Evolutionary conservation across 192 early-diverging fungal genomes (phyloP).

Genomic region (Pilobolus umbonatus): DNA sequence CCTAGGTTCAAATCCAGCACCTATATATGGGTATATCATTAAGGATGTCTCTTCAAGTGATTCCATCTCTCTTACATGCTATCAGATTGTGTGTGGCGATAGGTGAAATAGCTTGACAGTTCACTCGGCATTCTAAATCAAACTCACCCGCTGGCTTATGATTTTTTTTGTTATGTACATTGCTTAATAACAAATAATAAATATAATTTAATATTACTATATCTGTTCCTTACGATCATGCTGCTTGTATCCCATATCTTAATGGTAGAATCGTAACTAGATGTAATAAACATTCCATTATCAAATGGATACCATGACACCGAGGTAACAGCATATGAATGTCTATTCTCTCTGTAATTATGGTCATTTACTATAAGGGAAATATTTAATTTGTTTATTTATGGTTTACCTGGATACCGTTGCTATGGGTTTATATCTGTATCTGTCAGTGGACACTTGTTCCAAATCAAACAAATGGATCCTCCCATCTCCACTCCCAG

Average conservation of each 20-base stretch:
- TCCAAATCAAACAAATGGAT: constrained; percentile 52
- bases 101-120: constrained; percentile 69
- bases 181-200: no score
- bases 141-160: constrained; percentile 71
- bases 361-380: neutral
- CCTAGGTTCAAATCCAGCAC: constrained; percentile 56
- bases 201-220: no score
- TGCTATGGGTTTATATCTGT: constrained; percentile 30
- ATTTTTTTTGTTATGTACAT: no score
- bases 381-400: neutral
- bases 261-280: constrained; percentile 72
- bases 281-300: constrained; percentile 77
- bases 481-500: constrained; percentile 55
- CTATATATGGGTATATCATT: constrained; percentile 28
- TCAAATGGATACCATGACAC: constrained; percentile 82
- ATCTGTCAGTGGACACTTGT: no score
- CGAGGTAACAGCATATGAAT: constrained; percentile 63
- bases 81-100: constrained; percentile 72
- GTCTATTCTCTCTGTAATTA: constrained; percentile 37
- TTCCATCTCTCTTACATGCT: constrained; percentile 48
- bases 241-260: constrained; percentile 78
- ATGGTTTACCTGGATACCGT: constrained; percentile 27
- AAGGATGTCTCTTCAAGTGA: neutral
- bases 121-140: constrained; percentile 61
- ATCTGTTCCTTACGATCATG: no score